Conservation (phyloP, 208 protist species). For the Phytomonas sp. region DNA sequence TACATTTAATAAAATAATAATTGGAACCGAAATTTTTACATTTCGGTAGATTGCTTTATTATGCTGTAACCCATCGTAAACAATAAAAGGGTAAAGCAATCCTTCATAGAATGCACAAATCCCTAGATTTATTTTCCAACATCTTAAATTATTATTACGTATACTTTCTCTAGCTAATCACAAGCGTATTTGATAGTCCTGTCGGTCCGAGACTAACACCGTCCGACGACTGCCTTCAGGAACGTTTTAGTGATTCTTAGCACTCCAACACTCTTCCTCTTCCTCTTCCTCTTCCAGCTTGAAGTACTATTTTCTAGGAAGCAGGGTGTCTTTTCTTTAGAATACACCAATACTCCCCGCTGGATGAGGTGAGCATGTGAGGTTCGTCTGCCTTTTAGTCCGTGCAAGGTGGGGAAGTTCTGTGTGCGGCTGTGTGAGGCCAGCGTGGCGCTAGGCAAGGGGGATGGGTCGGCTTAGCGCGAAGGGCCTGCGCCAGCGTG, state of each 20-base stretch:
- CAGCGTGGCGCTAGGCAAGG: no score
- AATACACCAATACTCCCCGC: neutral
- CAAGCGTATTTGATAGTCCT: neutral
- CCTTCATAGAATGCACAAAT: no score
- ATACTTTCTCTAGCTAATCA: neutral
- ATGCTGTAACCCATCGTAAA: no score
- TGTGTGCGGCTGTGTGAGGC: no score
- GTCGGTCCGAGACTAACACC: neutral
- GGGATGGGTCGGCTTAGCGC: no score
- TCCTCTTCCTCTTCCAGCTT: neutral
- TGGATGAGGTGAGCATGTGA: neutral
- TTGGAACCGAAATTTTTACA: no score
- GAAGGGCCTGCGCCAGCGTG: no score
- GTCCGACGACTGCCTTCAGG: neutral
- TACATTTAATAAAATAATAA: no score
- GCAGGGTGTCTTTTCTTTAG: neutral
- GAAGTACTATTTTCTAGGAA: neutral
- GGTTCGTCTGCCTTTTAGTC: neutral
- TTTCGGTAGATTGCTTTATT: no score
- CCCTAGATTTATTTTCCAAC: neutral
- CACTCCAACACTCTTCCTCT: neutral
- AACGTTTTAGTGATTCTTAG: neutral
- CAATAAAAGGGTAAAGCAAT: no score
- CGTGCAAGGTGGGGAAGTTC: neutral
- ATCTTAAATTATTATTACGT: neutral